Evolutionary conservation across 129 eudicot species (phyloP).

Genomic region (Sambucus nigra): DNA sequence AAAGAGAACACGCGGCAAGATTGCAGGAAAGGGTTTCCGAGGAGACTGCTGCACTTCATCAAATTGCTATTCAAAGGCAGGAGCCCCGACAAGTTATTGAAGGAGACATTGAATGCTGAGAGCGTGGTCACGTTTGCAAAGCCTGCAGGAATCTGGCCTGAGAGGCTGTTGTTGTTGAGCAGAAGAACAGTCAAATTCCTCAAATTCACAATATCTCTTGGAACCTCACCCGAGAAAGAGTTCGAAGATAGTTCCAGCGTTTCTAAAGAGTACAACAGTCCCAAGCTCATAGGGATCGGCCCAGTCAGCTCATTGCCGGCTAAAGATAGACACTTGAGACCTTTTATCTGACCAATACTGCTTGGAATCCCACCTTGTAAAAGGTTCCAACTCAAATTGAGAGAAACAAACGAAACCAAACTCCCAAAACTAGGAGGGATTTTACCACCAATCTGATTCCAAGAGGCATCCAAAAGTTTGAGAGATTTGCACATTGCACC

Average conservation of each 20-base stretch:
- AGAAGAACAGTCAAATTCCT: conserved; percentile 41
- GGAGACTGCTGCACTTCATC: conserved; percentile 52
- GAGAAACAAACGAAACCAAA: conserved; percentile 37
- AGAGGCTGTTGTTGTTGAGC: conserved; percentile 58
- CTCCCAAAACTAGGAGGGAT: conserved; percentile 46
- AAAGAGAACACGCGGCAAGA: conserved; percentile 42
- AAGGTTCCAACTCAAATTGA: conserved; percentile 52
- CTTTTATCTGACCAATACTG: conserved; percentile 42
- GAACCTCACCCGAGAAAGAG: conserved; percentile 55
- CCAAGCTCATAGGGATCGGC: conserved; percentile 42
- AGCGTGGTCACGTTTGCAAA: conserved; percentile 38
- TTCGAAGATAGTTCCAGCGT: conserved; percentile 57
- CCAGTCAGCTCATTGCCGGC: conserved; percentile 57
- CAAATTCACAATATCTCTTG: conserved; percentile 40
- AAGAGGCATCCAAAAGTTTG: conserved; percentile 38
- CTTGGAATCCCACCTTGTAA: conserved; percentile 48
- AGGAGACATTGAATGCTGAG: conserved; percentile 54
- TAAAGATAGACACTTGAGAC: conserved; percentile 43
- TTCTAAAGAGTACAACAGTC: conserved; percentile 43
- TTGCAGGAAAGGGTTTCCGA: conserved; percentile 61
- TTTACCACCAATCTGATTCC: conserved; percentile 38
- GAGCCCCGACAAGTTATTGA: conserved; percentile 66
- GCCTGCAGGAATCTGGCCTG: conserved; percentile 51
- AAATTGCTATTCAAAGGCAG: conserved; percentile 28
- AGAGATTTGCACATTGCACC: conserved; percentile 44